Evolutionary conservation across 148 eudicot species (phyloP).

Genomic region (Polygonum maritimum): DNA sequence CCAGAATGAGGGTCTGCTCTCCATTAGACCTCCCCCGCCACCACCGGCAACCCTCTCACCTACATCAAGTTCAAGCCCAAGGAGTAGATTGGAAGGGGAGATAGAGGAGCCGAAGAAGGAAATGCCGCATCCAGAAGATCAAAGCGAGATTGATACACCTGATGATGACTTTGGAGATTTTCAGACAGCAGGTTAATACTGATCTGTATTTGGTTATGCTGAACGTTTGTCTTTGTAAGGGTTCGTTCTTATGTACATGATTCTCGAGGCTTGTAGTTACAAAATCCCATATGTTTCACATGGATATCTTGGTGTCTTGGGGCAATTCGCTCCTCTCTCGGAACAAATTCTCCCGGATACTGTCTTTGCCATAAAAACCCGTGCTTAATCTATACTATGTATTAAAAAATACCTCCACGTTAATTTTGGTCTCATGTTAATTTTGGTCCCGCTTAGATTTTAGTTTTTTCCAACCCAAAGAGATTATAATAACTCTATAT

Average conservation of each 20-base stretch:
- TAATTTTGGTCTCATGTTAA: too few species aligned
- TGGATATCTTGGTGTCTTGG: background rate
- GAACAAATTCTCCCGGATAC: too few species aligned
- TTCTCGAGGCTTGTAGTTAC: slow-evolving; percentile 9
- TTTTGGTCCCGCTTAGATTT: too few species aligned
- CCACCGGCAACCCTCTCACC: slow-evolving; percentile 59
- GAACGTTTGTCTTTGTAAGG: background rate
- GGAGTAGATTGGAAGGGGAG: slow-evolving; percentile 18
- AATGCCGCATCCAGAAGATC: slow-evolving; percentile 23
- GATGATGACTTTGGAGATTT: slow-evolving; percentile 97
- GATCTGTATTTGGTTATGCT: slow-evolving; percentile 1
- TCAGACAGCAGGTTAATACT: slow-evolving; percentile 57
- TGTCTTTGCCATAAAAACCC: too few species aligned
- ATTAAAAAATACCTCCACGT: too few species aligned
- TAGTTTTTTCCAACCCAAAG: too few species aligned
- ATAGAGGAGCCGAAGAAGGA: slow-evolving; percentile 15
- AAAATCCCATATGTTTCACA: background rate
- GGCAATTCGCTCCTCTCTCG: background rate
- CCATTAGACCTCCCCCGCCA: slow-evolving; percentile 80
- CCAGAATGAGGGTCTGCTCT: slow-evolving; percentile 38
- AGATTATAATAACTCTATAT: too few species aligned
- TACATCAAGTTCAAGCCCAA: slow-evolving; percentile 28
- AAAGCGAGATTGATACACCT: slow-evolving; percentile 35
- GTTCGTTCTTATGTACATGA: slow-evolving; percentile 22
- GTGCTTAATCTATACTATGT: too few species aligned